Conservation (phyloP, 768 basidiomycete genomes). For the Lactarius vividus region DNA sequence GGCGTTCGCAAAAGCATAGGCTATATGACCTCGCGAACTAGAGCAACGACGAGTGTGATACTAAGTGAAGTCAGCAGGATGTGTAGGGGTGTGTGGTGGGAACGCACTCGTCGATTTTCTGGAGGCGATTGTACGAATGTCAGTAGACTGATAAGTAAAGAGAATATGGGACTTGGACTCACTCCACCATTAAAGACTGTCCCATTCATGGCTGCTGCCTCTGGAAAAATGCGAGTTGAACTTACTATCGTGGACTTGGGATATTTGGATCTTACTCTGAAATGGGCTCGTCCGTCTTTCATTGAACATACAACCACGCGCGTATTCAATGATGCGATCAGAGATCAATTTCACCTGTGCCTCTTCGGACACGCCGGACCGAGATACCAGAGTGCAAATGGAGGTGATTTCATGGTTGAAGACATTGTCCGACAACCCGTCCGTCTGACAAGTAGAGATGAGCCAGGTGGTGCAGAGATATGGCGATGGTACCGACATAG, state of each 20-base stretch:
- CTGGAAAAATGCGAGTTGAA: slow-evolving; percentile 34
- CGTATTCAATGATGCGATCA: slow-evolving; percentile 67
- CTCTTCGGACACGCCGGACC: slow-evolving; percentile 44
- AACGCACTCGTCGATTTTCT: slow-evolving; percentile 83
- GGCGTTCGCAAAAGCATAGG: not conserved
- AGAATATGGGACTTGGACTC: slow-evolving; percentile 36
- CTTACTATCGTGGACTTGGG: not conserved
- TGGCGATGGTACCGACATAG: slow-evolving; percentile 39
- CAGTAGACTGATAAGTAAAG: slow-evolving; percentile 3
- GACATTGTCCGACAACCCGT: slow-evolving; percentile 54
- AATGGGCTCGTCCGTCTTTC: slow-evolving; percentile 68
- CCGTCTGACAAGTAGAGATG: slow-evolving; percentile 41
- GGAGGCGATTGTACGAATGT: not conserved
- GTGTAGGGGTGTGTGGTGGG: slow-evolving; percentile 13
- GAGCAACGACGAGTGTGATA: slow-evolving; percentile 66
- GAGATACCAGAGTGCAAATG: slow-evolving; percentile 63
- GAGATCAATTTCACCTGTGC: slow-evolving; percentile 68
- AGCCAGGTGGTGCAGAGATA: not conserved
- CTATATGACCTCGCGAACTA: slow-evolving; percentile 62
- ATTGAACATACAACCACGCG: slow-evolving; percentile 67
- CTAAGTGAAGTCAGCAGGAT: slow-evolving; percentile 36
- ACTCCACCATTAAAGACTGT: slow-evolving; percentile 72
- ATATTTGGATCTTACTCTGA: slow-evolving; percentile 48
- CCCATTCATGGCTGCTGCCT: slow-evolving; percentile 62
- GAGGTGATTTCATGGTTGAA: slow-evolving; percentile 68